These are phyloP conservation scores for Entomortierella lignicola DNA, from an alignment of 192 early-diverging fungal genomes.

Conservation along the genomic window DNA sequence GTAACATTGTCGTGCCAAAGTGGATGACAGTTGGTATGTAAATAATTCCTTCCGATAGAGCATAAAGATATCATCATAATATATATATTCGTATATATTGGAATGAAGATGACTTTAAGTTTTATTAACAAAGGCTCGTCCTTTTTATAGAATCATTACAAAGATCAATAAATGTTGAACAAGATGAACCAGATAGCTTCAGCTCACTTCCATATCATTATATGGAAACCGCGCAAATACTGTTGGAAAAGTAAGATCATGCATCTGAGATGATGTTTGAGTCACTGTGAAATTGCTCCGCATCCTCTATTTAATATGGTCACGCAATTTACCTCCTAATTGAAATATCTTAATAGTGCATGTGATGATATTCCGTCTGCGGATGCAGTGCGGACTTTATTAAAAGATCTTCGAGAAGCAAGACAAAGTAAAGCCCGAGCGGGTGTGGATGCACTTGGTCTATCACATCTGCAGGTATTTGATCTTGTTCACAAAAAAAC, in stretches of 20 bases:
- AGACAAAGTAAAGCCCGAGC: slow-evolving; percentile 82
- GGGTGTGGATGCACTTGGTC: slow-evolving; percentile 75
- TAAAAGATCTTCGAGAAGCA: slow-evolving; percentile 88
- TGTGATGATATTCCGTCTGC: slow-evolving; percentile 85
- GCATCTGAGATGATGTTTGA: neutral
- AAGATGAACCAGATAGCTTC: slow-evolving; percentile 68
- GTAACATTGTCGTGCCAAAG: slow-evolving; percentile 79
- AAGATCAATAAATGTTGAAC: slow-evolving; percentile 75
- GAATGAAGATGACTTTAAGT: too few relatives aligned
- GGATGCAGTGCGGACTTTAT: slow-evolving; percentile 74
- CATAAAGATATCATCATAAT: too few relatives aligned
- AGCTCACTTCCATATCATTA: slow-evolving; percentile 80
- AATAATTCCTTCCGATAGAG: too few relatives aligned
- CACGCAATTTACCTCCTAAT: too few relatives aligned
- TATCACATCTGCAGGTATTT: slow-evolving; percentile 74
- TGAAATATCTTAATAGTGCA: slow-evolving; percentile 61
- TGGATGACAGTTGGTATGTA: slow-evolving; percentile 83
- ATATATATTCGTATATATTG: too few relatives aligned
- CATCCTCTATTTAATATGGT: neutral
- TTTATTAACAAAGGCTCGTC: neutral
- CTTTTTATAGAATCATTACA: slow-evolving; percentile 68
- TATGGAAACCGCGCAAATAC: slow-evolving; percentile 83
- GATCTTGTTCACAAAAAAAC: too few relatives aligned
- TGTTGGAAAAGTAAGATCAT: slow-evolving; percentile 74
- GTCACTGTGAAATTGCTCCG: neutral